Base-by-base conservation (phyloP, 371 early-diverging fungal genomes). In the Parasitella parasitica region DNA sequence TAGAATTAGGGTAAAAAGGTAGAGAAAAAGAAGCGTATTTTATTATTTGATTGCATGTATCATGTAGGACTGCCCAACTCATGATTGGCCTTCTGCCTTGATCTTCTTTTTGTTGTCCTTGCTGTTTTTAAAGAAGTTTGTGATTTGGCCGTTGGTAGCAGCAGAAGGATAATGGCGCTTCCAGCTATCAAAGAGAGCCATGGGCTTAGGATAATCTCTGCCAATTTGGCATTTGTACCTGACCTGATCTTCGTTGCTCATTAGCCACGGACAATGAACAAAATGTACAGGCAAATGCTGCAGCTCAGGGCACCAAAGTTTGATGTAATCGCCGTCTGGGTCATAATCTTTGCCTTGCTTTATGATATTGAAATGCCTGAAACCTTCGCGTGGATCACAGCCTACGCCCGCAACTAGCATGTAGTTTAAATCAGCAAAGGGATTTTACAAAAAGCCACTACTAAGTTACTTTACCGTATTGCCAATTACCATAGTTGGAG, bases 401-500 rank as follows among this genome's bases (percentile, higher is more conserved):
- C 70, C 75, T 2, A 74, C 61, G 11, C 75, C 75, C 18, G 73
- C 56, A 0, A 68, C 73, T 71, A 24, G 4, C 2, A 4, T 9
- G n/a, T n/a, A n/a, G n/a, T n/a, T n/a, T n/a, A n/a, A n/a, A n/a
- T n/a, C n/a, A n/a, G n/a, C n/a, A n/a, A n/a, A n/a, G n/a, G n/a
- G n/a, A n/a, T n/a, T n/a, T n/a, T n/a, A n/a, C n/a, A n/a, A n/a
- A n/a, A n/a, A n/a, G n/a, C n/a, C n/a, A n/a, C n/a, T n/a, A n/a
- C n/a, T n/a, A n/a, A n/a, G n/a, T n/a, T n/a, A n/a, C 20, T 41
- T 71, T 72, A 55, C 71, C 75, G 49, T 81, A 81, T 61, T 68
- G 74, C 82, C 82, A 81, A 51, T 81, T 81, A 22, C 82, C 81
- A 48, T 80, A 81, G 54, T 81, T 81, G 41, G 68, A 67, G 59